Evolutionary conservation across 2,329 filamentous ascomycete species (phyloP).

Genomic region (Fusarium mangiferae): DNA sequence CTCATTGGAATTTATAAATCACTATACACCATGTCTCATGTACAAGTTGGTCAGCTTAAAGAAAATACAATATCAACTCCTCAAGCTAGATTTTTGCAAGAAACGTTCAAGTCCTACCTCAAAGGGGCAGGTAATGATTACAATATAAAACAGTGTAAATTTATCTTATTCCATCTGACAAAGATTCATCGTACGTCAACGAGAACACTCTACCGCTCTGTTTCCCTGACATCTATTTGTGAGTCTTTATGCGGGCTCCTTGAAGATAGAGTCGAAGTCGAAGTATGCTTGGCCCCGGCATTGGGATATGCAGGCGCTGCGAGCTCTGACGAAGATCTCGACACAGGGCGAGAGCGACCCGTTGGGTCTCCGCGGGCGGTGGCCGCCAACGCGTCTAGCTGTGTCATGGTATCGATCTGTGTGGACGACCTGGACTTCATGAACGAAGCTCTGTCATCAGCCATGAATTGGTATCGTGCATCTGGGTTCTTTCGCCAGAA

Average conservation of each 20-base stretch:
- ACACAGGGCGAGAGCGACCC: conserved; percentile 7
- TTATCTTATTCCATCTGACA: not conserved
- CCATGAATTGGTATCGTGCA: conserved; percentile 93
- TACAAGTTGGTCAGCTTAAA: not conserved
- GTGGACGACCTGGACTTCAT: conserved; percentile 85
- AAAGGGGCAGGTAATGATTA: not conserved
- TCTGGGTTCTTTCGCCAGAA: conserved; percentile 96
- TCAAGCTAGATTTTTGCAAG: not conserved
- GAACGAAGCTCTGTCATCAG: conserved; percentile 93
- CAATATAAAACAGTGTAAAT: not conserved
- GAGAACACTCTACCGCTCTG: not conserved
- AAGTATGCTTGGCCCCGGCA: not conserved
- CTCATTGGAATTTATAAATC: not conserved
- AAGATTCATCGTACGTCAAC: too few species aligned
- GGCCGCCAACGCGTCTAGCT: conserved; percentile 90
- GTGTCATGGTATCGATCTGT: conserved; percentile 78
- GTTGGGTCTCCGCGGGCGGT: conserved; percentile 81
- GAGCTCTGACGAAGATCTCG: conserved; percentile 16
- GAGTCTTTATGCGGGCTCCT: conserved; percentile 14
- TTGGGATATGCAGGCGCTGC: not conserved
- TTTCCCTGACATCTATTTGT: conserved; percentile 6
- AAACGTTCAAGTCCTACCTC: not conserved
- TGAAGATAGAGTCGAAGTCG: conserved; percentile 8
- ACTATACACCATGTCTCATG: not conserved
- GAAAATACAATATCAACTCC: not conserved